Percentiles rank a stretch among this genome's conserved stretches.
Conservation (phyloP, 2,329 filamentous ascomycete genomes). For the Diaporthe humulicola region DNA sequence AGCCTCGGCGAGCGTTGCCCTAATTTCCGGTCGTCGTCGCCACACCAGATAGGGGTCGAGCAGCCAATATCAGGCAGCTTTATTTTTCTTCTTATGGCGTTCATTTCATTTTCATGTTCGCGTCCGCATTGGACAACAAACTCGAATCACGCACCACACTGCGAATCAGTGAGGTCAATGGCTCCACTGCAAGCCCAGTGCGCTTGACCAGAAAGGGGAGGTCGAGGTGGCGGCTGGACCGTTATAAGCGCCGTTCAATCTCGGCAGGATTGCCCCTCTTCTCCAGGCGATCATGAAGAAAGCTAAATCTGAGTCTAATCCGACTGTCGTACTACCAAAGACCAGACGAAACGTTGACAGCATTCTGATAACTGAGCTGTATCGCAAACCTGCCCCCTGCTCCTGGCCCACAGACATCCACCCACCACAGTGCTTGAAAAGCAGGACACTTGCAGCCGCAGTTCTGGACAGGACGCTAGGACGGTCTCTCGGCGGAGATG, state of each 20-base stretch:
- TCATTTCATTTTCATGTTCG: not conserved
- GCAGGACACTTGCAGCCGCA: not conserved
- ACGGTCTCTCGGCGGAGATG: not conserved
- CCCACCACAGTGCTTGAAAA: not conserved
- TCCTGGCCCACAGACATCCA: not conserved
- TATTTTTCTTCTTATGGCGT: not conserved
- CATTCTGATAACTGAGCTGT: not conserved
- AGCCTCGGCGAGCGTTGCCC: conserved; percentile 5
- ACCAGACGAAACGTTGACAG: conserved; percentile 1
- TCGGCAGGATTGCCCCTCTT: not conserved
- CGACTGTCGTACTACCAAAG: not conserved
- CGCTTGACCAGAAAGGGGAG: conserved; percentile 35
- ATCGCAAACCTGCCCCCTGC: not conserved
- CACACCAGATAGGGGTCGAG: conserved; percentile 16
- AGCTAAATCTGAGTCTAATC: conserved; percentile 27
- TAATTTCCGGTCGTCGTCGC: conserved; percentile 14
- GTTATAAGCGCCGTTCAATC: conserved; percentile 21
- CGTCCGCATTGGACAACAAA: not conserved
- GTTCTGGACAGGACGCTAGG: not conserved
- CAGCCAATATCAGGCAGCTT: not conserved
- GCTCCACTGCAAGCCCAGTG: not conserved
- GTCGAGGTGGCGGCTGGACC: conserved; percentile 24
- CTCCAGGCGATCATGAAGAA: not conserved
- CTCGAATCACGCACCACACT: not conserved
- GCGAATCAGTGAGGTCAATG: not conserved